Evolutionary conservation across 1,139 yeast genomes (phyloP).

Genomic region (Sugiyamaella grinbergsii): DNA sequence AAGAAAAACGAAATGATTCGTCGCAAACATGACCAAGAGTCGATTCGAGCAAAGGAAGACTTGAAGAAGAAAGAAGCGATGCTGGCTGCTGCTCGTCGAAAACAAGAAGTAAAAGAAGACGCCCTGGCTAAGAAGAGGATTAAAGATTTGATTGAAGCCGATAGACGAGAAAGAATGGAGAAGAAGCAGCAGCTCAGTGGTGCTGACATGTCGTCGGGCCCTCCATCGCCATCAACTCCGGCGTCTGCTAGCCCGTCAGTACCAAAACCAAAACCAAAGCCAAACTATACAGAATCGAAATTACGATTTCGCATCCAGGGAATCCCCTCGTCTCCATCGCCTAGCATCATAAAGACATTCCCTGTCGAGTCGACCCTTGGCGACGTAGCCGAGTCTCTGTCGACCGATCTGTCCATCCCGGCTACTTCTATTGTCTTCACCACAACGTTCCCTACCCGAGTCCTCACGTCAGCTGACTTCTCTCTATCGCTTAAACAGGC

Average conservation of each 20-base stretch:
- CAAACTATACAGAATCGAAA: slow-evolving; percentile 39
- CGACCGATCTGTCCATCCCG: slow-evolving; percentile 32
- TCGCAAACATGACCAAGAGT: slow-evolving; percentile 40
- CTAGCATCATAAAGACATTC: slow-evolving; percentile 36
- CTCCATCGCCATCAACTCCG: slow-evolving; percentile 20
- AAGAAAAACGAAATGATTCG: slow-evolving; percentile 39
- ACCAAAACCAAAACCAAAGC: slow-evolving; percentile 25
- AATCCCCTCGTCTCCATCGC: slow-evolving; percentile 27
- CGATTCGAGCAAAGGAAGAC: slow-evolving; percentile 39
- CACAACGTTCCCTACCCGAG: slow-evolving; percentile 42
- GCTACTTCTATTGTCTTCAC: slow-evolving; percentile 33
- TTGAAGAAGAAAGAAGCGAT: slow-evolving; percentile 41
- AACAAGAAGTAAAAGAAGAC: slow-evolving; percentile 41
- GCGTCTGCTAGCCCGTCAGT: slow-evolving; percentile 21
- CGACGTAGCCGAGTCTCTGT: slow-evolving; percentile 38
- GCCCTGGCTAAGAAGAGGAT: slow-evolving; percentile 41
- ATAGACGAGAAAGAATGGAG: slow-evolving; percentile 40
- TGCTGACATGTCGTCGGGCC: slow-evolving; percentile 10
- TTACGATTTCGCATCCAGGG: slow-evolving; percentile 40
- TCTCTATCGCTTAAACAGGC: slow-evolving; percentile 37
- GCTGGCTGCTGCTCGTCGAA: slow-evolving; percentile 41
- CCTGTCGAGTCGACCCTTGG: slow-evolving; percentile 38
- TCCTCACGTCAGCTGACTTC: slow-evolving; percentile 32
- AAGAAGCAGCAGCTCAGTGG: slow-evolving; percentile 24
- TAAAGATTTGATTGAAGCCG: slow-evolving; percentile 44